Evolutionary conservation across 768 basidiomycete genomes (phyloP).

Genomic region (Tremella fuciformis): DNA sequence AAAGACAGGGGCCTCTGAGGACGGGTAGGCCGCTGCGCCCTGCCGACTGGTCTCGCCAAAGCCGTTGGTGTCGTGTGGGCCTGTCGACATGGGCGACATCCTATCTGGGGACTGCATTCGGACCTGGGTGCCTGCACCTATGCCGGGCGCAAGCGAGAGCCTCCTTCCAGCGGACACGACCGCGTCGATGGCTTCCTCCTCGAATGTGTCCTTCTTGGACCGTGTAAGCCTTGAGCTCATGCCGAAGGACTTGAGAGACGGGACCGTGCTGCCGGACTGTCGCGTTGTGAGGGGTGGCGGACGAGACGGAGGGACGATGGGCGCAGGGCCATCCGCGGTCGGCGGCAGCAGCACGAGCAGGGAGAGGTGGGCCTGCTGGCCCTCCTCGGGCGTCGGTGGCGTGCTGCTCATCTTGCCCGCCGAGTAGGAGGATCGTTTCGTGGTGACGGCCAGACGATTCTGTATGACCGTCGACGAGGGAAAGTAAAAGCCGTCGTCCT

Average conservation of each 20-base stretch:
- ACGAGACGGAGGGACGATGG: conserved; percentile 12
- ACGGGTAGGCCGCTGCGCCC: conserved; percentile 1
- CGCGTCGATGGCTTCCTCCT: conserved; percentile 12
- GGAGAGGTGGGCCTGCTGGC: too few relatives aligned
- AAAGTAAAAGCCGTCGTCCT: too few relatives aligned
- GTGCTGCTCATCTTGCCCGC: too few relatives aligned
- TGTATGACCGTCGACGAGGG: too few relatives aligned
- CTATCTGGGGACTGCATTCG: neutral
- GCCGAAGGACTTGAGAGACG: conserved; percentile 12
- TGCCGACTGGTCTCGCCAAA: neutral
- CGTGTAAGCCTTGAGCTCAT: neutral
- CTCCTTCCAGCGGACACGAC: conserved; percentile 23
- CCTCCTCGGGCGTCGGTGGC: too few relatives aligned
- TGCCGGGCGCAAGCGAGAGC: conserved; percentile 38
- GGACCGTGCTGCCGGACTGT: conserved; percentile 27
- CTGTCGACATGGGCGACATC: conserved; percentile 5
- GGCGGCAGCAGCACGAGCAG: neutral
- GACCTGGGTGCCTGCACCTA: conserved; percentile 33
- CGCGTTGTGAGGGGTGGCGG: conserved; percentile 23
- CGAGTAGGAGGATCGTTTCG: too few relatives aligned
- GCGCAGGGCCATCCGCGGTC: conserved; percentile 2
- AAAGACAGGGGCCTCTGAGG: conserved; percentile 21
- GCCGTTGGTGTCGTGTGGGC: conserved; percentile 1
- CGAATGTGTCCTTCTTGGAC: neutral
- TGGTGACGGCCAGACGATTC: too few relatives aligned